Base-by-base conservation (phyloP, 192 early-diverging fungal species). In the Umbelopsis vinacea region DNA sequence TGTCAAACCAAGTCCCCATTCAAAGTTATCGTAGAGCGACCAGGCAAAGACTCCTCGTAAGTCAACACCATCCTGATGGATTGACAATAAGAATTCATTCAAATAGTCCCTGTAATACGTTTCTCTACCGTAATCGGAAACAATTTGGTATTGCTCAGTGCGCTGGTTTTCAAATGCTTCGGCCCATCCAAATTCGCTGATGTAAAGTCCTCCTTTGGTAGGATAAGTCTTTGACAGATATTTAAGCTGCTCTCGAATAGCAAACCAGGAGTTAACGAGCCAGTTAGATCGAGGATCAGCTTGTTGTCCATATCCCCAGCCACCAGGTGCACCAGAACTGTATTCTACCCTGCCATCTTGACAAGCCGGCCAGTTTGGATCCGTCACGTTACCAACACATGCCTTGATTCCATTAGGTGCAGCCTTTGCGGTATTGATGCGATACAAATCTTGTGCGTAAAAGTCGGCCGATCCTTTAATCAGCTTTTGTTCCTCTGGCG, bases 81-180 rank as follows among this genome's bases (percentile, higher is more conserved):
- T 63, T 15, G 57, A 29, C 26, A 63, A 19, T 4, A 63, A 35
- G 17, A 63, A 63, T 29, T 63, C 57, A 14, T 63, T 63, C 29
- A 63, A 35, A 19, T 63, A 63, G 33, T 63, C 33, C 10, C 26
- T 11, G 12, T 63, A 63, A 37, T 63, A 63, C 23, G 57, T 37
- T 63, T 63, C 57, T 63, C 57, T 29, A 14, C 57, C 57, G 17
- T 63, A 63, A 12, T 63, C 57, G 12, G 57, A 63, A 6, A 63
- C 57, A 63, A 63, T 63, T 19, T 63, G 57, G 19, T 63, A 63
- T 29, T 35, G 57, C 7, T 63, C 57, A 38, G 57, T 63, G 26
- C 57, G 57, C n/a, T 63, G 57, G 19, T 63, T 63, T 63, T 63
- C 57, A 19, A 63, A 63, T 19, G 57, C 57, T 29, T 63, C 57